Evolutionary conservation across 345 rosid genomes (phyloP).

Genomic region (Arabidopsis arenosa): DNA sequence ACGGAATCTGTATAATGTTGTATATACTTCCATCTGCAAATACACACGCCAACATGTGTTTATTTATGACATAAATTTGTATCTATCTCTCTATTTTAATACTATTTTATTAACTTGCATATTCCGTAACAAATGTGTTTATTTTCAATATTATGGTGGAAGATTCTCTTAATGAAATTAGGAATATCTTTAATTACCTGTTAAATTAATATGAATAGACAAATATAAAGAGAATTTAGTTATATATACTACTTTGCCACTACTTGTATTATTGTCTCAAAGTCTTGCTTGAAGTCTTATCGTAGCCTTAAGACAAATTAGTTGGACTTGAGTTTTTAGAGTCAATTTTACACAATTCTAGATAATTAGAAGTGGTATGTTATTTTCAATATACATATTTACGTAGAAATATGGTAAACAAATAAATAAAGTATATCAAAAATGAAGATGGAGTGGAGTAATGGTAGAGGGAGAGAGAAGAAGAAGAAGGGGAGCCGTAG

Average conservation of each 20-base stretch:
- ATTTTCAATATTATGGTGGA: not conserved
- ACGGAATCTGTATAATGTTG: conserved; percentile 13
- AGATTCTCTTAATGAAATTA: not conserved
- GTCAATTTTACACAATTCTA: conserved; percentile 3
- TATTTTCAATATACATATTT: not conserved
- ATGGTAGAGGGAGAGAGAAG: conserved; percentile 43
- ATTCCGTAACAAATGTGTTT: not conserved
- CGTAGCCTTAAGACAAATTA: conserved; percentile 20
- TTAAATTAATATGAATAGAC: not conserved
- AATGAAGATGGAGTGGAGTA: conserved; percentile 45
- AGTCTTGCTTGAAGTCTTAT: conserved; percentile 11
- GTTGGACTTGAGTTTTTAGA: conserved; percentile 24
- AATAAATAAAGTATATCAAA: conserved; percentile 10
- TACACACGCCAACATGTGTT: conserved; percentile 38
- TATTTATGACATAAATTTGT: not conserved
- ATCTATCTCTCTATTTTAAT: not conserved
- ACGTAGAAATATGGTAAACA: conserved; percentile 4
- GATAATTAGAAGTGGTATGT: not conserved
- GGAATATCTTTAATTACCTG: not conserved
- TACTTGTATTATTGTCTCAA: not conserved
- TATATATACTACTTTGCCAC: not conserved
- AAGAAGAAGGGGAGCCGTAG: conserved; percentile 47
- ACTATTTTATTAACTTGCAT: not conserved
- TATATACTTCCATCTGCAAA: conserved; percentile 24
- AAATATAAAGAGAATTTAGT: too few relatives aligned